Conservation (phyloP, 306 rosid genomes). For the Malus fusca region DNA sequence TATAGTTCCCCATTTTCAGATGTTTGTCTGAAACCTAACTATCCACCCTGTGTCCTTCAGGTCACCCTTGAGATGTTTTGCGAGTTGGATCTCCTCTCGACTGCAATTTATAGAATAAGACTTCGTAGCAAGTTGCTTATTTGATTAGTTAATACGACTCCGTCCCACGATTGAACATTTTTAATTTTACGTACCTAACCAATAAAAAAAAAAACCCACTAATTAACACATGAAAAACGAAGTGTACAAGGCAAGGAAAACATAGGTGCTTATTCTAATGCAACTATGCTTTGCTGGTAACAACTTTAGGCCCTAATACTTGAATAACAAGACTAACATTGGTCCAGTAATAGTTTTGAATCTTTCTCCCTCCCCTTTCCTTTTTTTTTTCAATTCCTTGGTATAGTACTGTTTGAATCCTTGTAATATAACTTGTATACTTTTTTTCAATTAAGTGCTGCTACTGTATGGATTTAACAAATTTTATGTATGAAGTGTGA, state of each 20-base stretch:
- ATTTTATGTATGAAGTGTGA: neutral
- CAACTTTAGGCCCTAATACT: neutral
- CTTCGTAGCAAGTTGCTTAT: neutral
- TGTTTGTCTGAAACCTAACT: neutral
- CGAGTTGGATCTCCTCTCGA: neutral
- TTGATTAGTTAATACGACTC: neutral
- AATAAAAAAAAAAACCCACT: neutral
- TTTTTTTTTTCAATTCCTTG: no score
- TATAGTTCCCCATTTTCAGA: neutral
- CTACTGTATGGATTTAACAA: neutral
- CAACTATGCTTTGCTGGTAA: neutral
- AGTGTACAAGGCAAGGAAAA: neutral
- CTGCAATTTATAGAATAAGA: neutral
- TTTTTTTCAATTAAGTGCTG: neutral
- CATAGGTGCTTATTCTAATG: neutral
- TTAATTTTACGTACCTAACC: neutral
- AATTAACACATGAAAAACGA: neutral
- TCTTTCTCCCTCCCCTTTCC: no score
- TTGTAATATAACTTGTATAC: neutral
- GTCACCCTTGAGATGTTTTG: neutral
- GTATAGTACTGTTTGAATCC: neutral
- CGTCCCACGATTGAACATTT: neutral
- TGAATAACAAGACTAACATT: neutral
- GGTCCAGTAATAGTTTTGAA: neutral
- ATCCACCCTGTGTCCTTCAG: neutral